Evolutionary conservation across 257 asterid genomes (phyloP), one percentile per base, ranked within the genome.

Genomic region (Fraxinus americana): DNA sequence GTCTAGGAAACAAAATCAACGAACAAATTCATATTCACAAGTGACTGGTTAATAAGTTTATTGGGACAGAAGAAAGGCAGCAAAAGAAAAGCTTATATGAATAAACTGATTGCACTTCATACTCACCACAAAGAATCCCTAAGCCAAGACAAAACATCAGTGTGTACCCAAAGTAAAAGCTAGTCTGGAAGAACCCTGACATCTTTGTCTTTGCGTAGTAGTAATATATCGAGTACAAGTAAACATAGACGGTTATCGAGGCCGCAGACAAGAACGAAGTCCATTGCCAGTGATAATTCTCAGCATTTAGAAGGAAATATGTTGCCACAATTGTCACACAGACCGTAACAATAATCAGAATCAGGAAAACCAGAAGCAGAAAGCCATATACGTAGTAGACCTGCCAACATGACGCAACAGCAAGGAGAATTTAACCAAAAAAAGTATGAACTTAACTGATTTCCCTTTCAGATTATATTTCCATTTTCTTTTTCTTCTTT

Each of bases 241-340:
- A 90, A 72, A 90, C 94, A 81, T 88, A 90, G 34, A 86, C 76
- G n/a, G 88, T 88, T 19, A 92, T 90, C 36, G 94, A 90, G 67
- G 88, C 89, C 2, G 94, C 94, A 14, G 94, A 88, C 79, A 88
- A 86, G 83, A 90, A 90, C 13, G 94, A 88, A 59, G 94, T 90
- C 94, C 94, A 90, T 59, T 90, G 92, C 94, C 94, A 90, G 77
- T 90, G 90, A 86, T 90, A 90, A 79, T 90, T 90, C 85, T 90
- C 94, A 32, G 94, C 94, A 82, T 90, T 90, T 75, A 90, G 87
- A 78, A 90, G 80, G 88, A 90, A 90, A 79, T 90, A 90, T 23
- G 91, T 85, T 25, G 92, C 89, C 72, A 90, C 94, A 66, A 90
- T 86, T 19, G 94, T 90, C 83, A 88, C 94, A 65, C 91, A 90